phyloP scores from a whole-genome alignment of 805 yeast genomes.

The Candida silvatica region DNA sequence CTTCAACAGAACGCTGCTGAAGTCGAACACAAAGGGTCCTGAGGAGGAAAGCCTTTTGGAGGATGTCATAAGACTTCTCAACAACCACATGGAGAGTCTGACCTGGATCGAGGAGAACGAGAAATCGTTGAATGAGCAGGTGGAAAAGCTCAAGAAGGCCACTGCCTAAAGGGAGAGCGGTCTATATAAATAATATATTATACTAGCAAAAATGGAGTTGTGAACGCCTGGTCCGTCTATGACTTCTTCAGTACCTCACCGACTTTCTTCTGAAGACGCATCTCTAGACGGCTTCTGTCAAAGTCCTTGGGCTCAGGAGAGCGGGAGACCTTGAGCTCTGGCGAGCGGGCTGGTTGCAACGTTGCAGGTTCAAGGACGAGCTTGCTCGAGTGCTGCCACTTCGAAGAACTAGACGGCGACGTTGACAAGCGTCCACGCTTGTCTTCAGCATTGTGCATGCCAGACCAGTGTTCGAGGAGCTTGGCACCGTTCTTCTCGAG shows the following conservation, averaged over 20 bases:
- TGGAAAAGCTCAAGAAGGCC: constrained; percentile 31
- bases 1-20: constrained; percentile 52
- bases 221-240: no score
- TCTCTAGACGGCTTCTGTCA: constrained; percentile 40
- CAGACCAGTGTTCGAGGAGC: constrained; percentile 13
- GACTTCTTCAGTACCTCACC: constrained; percentile 21
- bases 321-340: neutral
- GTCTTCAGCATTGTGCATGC: constrained; percentile 11
- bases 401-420: neutral
- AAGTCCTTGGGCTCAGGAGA: constrained; percentile 20
- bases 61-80: constrained; percentile 72
- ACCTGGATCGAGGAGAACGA: constrained; percentile 80
- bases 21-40: constrained; percentile 14
- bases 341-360: neutral
- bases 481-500: constrained; percentile 1
- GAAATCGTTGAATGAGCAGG: constrained; percentile 53
- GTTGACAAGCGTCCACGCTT: constrained; percentile 9
- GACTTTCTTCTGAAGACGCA: constrained; percentile 38
- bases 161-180: neutral
- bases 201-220: no score
- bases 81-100: constrained; percentile 83
- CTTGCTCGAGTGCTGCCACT: neutral
- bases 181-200: neutral
- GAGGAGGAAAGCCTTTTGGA: constrained; percentile 34
- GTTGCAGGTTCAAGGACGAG: neutral